Evolutionary conservation across 2,329 filamentous ascomycete genomes (phyloP).

Genomic region (Aspergillus fumigatus): DNA sequence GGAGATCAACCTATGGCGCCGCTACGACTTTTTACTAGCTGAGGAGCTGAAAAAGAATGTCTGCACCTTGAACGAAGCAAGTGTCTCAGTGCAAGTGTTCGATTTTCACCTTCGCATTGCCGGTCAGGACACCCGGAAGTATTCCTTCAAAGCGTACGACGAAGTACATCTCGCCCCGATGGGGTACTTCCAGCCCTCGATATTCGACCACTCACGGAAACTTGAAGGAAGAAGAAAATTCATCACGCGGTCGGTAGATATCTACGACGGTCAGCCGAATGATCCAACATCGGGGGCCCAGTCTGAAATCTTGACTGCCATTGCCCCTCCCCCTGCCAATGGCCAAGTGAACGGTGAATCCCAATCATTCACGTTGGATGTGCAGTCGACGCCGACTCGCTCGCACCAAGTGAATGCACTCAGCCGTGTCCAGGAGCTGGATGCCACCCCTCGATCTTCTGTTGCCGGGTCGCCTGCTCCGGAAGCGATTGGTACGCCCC

Average conservation of each 20-base stretch:
- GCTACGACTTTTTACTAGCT: slow-evolving; percentile 88
- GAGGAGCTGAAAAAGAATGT: slow-evolving; percentile 94
- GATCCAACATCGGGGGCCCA: slow-evolving; percentile 86
- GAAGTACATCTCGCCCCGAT: slow-evolving; percentile 91
- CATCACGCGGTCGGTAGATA: slow-evolving; percentile 82
- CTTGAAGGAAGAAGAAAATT: slow-evolving; percentile 73
- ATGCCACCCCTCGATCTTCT: slow-evolving; percentile 76
- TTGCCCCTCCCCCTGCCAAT: slow-evolving; percentile 38
- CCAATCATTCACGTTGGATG: slow-evolving; percentile 22
- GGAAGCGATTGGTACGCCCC: slow-evolving; percentile 67
- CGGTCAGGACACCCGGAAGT: slow-evolving; percentile 85
- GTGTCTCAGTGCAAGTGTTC: slow-evolving; percentile 81
- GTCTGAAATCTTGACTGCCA: slow-evolving; percentile 56
- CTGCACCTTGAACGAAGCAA: slow-evolving; percentile 84
- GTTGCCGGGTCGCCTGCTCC: slow-evolving; percentile 83
- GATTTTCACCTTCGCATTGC: slow-evolving; percentile 88
- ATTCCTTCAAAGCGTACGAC: slow-evolving; percentile 94
- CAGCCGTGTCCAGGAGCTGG: slow-evolving; percentile 62
- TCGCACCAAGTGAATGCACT: slow-evolving; percentile 66
- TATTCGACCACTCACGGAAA: slow-evolving; percentile 81
- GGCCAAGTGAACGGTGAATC: slow-evolving; percentile 36
- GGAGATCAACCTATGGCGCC: slow-evolving; percentile 83
- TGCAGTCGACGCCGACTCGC: slow-evolving; percentile 43
- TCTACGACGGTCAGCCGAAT: slow-evolving; percentile 89
- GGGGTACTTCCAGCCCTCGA: slow-evolving; percentile 84